These are phyloP conservation scores for Mallotus repandus DNA, from an alignment of 441 rosid genomes.

Conservation along the genomic window DNA sequence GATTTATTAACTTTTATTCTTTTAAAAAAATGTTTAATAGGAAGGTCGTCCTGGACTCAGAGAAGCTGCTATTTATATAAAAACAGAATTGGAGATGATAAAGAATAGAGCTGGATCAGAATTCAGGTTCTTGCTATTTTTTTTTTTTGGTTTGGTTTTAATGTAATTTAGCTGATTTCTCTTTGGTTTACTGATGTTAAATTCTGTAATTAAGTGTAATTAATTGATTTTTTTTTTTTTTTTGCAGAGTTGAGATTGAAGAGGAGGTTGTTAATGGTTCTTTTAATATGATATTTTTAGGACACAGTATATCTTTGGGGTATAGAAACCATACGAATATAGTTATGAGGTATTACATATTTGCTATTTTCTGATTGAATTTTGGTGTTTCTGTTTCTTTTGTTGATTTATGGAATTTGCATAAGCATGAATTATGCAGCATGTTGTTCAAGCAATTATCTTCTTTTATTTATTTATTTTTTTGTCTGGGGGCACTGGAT, in stretches of 20 bases:
- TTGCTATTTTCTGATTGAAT: neutral
- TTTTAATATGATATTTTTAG: conserved; percentile 89
- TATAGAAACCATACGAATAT: conserved; percentile 94
- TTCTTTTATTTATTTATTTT: too few species aligned
- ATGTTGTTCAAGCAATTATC: too few species aligned
- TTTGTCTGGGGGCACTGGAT: neutral
- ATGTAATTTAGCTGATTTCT: neutral
- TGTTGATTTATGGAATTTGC: too few species aligned
- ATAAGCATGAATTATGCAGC: too few species aligned
- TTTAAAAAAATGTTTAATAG: conserved; percentile 28
- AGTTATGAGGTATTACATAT: conserved; percentile 60
- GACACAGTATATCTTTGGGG: conserved; percentile 76
- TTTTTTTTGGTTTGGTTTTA: neutral
- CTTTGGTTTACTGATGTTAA: neutral
- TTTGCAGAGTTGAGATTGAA: conserved; percentile 78
- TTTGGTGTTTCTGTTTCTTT: too few species aligned
- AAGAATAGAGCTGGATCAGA: conserved; percentile 77
- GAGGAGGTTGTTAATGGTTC: conserved; percentile 83
- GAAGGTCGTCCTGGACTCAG: conserved; percentile 89
- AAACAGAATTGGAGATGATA: conserved; percentile 58
- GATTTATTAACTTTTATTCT: neutral
- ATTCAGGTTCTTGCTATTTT: conserved; percentile 45
- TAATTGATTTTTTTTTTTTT: neutral
- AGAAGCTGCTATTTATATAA: conserved; percentile 88
- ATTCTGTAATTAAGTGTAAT: neutral